Evolutionary conservation across 495 filamentous ascomycete genomes (phyloP).

Genomic region (Penicillium parvum): DNA sequence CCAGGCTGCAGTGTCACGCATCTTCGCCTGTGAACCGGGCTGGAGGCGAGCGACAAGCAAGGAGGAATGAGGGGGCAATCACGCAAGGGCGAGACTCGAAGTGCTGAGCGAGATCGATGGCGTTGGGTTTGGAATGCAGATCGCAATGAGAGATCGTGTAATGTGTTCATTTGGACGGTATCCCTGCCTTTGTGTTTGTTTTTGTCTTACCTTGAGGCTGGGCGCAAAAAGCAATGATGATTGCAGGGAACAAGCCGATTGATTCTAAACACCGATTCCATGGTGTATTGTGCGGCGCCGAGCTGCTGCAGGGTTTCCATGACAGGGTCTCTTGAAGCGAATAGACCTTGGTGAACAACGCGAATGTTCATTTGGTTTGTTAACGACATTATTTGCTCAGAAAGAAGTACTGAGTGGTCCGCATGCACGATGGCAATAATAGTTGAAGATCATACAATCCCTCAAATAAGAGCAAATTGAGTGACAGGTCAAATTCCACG

Average conservation of each 20-base stretch:
- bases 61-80: conserved; percentile 15
- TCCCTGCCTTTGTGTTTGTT: conserved; percentile 1
- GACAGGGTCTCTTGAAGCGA: conserved; percentile 10
- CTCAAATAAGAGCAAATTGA: conserved; percentile 3
- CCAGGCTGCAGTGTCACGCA: conserved; percentile 15
- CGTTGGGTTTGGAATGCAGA: conserved; percentile 27
- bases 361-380: background rate
- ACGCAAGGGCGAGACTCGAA: conserved; percentile 24
- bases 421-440: conserved; percentile 16
- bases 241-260: too few species aligned
- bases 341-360: conserved; percentile 1
- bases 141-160: conserved; percentile 5
- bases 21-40: conserved; percentile 11
- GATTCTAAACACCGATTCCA: too few species aligned
- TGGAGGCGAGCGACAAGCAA: conserved; percentile 19
- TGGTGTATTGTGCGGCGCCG: too few species aligned
- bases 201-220: background rate
- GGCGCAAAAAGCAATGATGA: background rate
- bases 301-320: conserved; percentile 3
- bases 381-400: background rate
- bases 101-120: conserved; percentile 14
- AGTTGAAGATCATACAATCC: conserved; percentile 7
- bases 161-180: background rate
- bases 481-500: conserved; percentile 22
- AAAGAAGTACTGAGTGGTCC: background rate